phyloP scores from a whole-genome alignment of 2,329 filamentous ascomycete genomes.

The Trichoderma cornu-damae region DNA sequence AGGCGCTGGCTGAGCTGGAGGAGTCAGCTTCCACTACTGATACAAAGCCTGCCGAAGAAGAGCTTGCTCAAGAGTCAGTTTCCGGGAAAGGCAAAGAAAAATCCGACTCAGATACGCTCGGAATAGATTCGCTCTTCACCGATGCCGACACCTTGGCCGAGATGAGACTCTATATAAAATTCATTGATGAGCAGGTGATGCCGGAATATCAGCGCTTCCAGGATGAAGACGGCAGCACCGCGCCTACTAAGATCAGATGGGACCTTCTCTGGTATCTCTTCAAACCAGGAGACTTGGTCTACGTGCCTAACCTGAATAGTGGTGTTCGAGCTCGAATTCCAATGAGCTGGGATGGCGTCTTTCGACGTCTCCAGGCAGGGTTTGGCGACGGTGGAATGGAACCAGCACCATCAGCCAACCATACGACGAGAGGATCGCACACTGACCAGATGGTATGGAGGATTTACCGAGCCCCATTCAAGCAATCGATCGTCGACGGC shows the following conservation, averaged over 20 bases:
- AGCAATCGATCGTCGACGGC: background rate
- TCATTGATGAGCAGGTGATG: constrained; percentile 12
- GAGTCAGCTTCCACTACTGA: background rate
- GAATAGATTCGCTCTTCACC: constrained; percentile 6
- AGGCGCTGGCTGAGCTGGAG: constrained; percentile 2
- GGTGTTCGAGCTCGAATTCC: constrained; percentile 5
- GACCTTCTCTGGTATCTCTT: constrained; percentile 16
- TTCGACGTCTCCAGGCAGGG: background rate
- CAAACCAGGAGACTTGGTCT: constrained; percentile 4
- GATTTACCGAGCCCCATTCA: constrained; percentile 1
- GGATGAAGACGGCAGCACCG: background rate
- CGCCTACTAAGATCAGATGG: constrained; percentile 1
- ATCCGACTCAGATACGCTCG: background rate
- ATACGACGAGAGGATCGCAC: background rate
- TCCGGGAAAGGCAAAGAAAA: background rate
- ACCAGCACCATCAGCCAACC: background rate
- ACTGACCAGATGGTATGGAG: constrained; percentile 13
- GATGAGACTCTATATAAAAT: constrained; percentile 11
- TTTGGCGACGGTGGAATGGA: background rate
- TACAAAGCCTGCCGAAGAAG: background rate
- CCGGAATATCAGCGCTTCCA: constrained; percentile 3
- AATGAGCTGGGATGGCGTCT: constrained; percentile 4
- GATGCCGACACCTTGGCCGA: background rate
- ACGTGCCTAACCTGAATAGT: constrained; percentile 1
- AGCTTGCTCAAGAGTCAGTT: background rate